Evolutionary conservation across 495 filamentous ascomycete genomes (phyloP).

Genomic region (Amphirosellinia nigrospora): DNA sequence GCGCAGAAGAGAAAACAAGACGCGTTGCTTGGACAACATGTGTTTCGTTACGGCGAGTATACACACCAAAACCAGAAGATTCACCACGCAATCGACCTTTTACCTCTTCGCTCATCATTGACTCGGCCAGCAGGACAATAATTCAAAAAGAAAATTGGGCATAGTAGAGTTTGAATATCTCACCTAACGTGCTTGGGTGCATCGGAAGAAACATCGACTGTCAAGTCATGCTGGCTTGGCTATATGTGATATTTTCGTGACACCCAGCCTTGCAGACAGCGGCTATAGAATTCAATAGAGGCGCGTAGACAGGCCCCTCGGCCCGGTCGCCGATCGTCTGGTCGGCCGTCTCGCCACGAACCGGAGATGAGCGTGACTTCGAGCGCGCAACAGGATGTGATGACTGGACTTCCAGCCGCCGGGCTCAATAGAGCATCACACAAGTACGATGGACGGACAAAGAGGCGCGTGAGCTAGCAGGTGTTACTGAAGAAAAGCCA

Average conservation of each 20-base stretch:
- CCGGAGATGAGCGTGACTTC: neutral
- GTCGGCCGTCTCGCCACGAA: conserved; percentile 14
- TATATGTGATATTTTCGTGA: neutral
- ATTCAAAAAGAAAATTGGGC: neutral
- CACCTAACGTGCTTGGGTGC: neutral
- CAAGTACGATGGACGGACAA: neutral
- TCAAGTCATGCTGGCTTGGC: neutral
- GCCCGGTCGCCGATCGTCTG: conserved; percentile 13
- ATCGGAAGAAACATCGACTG: conserved; percentile 5
- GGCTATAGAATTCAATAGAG: conserved; percentile 18
- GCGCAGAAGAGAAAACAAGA: conserved; percentile 26
- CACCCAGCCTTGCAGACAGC: conserved; percentile 16
- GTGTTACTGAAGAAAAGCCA: neutral
- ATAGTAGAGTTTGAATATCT: neutral
- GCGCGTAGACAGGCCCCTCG: conserved; percentile 13
- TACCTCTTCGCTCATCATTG: conserved; percentile 68
- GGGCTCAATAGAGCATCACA: neutral
- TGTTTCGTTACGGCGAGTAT: conserved; percentile 31
- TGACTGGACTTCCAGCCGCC: neutral
- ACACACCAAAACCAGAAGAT: conserved; percentile 45
- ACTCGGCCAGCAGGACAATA: conserved; percentile 32
- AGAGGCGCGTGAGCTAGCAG: neutral
- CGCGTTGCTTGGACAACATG: conserved; percentile 31
- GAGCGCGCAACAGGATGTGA: neutral
- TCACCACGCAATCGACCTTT: conserved; percentile 64